Percentiles rank a stretch among this genome's conserved stretches.
Evolutionary conservation across 805 yeast genomes (phyloP).

Genomic region (Jamesozyma spencerorum): DNA sequence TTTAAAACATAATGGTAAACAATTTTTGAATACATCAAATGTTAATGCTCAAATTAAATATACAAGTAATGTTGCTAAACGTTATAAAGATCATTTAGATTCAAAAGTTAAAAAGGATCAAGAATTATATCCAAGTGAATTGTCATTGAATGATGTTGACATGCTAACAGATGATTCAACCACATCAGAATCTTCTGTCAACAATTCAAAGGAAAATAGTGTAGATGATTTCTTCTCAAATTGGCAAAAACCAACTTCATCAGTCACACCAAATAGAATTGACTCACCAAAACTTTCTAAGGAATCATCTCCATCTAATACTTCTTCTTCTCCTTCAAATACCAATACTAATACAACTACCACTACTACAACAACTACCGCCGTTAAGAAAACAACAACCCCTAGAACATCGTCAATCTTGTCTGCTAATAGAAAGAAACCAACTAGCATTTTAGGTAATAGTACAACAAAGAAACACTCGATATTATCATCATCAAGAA

Average conservation of each 20-base stretch:
- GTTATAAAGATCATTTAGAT: conserved; percentile 72
- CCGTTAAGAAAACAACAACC: neutral
- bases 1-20: conserved; percentile 76
- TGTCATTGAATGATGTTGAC: conserved; percentile 38
- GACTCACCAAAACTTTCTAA: conserved; percentile 9
- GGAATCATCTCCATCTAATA: neutral
- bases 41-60: conserved; percentile 70
- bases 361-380: neutral
- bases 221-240: conserved; percentile 84
- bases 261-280: conserved; percentile 15
- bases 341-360: conserved; percentile 1
- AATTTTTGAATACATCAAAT: conserved; percentile 40
- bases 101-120: conserved; percentile 60
- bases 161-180: conserved; percentile 18
- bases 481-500: conserved; percentile 47
- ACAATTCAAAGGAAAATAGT: conserved; percentile 33
- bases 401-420: conserved; percentile 10
- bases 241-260: conserved; percentile 72
- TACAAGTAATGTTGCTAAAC: conserved; percentile 67
- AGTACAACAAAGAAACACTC: conserved; percentile 33
- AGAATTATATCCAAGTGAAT: conserved; percentile 58
- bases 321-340: neutral
- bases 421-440: conserved; percentile 24
- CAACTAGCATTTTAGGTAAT: conserved; percentile 5
- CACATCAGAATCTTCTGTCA: conserved; percentile 23